These are phyloP conservation scores for Candida schatavii DNA, from an alignment of 805 yeast species.

Conservation along the genomic window DNA sequence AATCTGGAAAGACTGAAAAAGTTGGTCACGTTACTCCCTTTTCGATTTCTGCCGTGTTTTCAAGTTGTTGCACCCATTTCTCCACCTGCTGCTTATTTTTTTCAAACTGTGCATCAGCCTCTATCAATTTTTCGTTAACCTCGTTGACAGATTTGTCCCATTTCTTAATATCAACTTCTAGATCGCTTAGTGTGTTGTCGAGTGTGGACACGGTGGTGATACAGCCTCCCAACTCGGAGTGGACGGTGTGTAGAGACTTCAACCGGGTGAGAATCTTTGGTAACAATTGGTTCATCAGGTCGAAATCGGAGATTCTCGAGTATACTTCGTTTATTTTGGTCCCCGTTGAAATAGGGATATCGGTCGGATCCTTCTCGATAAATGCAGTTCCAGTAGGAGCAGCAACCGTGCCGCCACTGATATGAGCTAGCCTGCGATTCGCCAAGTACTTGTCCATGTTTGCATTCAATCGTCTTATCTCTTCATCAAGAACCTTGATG, in stretches of 20 bases:
- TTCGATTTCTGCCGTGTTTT: no score
- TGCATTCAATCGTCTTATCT: conserved; percentile 20
- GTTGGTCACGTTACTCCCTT: not conserved
- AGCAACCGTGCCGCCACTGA: conserved; percentile 1
- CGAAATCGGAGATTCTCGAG: conserved; percentile 24
- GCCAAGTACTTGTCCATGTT: conserved; percentile 25
- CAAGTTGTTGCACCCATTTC: conserved; percentile 15
- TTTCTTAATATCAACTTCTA: conserved; percentile 22
- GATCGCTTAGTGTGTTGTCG: conserved; percentile 23
- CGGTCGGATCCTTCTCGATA: not conserved
- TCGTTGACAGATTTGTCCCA: conserved; percentile 29
- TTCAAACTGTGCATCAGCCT: conserved; percentile 19
- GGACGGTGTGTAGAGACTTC: conserved; percentile 29
- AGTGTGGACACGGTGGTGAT: conserved; percentile 22
- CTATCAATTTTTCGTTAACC: conserved; percentile 22
- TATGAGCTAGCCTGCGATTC: conserved; percentile 14
- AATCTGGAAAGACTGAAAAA: not conserved
- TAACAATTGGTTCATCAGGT: conserved; percentile 16
- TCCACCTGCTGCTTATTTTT: conserved; percentile 19
- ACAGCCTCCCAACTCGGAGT: conserved; percentile 28
- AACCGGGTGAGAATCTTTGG: conserved; percentile 29
- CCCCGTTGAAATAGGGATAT: conserved; percentile 6
- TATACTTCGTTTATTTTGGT: conserved; percentile 25
- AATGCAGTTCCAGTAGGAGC: not conserved
- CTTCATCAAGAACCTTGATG: conserved; percentile 20